Conservation (phyloP, 2,329 filamentous ascomycete genomes). For the Hypoxylon sp. region DNA sequence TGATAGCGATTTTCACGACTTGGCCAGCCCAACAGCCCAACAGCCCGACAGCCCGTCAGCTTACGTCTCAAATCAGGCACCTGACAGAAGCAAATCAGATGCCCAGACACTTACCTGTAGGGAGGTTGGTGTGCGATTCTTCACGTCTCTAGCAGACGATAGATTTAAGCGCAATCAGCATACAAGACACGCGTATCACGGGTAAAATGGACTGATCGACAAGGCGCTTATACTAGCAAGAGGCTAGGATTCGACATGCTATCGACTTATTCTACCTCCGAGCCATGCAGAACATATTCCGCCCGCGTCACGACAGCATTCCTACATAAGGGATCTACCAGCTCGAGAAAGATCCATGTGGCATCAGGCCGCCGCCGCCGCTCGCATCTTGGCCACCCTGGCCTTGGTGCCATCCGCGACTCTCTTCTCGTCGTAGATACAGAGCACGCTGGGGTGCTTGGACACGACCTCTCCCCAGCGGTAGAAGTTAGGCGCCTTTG, state of each 20-base stretch:
- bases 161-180: no score
- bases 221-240: neutral
- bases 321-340: no score
- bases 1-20: no score
- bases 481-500: constrained; percentile 70
- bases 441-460: constrained; percentile 70
- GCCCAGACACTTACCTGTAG: no score
- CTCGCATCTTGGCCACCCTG: constrained; percentile 47
- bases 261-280: neutral
- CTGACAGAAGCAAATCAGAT: no score
- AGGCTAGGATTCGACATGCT: neutral
- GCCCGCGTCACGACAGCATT: neutral
- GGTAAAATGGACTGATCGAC: no score
- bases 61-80: no score
- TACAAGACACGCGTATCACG: no score
- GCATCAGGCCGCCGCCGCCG: constrained; percentile 9
- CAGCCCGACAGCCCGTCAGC: no score
- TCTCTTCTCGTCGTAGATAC: constrained; percentile 64
- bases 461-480: constrained; percentile 70
- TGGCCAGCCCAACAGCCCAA: no score
- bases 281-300: neutral
- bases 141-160: no score
- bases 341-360: neutral
- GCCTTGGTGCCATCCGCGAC: constrained; percentile 53
- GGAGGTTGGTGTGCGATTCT: no score